Conservation (phyloP, 345 rosid species). For the Bretschneidera sinensis region DNA sequence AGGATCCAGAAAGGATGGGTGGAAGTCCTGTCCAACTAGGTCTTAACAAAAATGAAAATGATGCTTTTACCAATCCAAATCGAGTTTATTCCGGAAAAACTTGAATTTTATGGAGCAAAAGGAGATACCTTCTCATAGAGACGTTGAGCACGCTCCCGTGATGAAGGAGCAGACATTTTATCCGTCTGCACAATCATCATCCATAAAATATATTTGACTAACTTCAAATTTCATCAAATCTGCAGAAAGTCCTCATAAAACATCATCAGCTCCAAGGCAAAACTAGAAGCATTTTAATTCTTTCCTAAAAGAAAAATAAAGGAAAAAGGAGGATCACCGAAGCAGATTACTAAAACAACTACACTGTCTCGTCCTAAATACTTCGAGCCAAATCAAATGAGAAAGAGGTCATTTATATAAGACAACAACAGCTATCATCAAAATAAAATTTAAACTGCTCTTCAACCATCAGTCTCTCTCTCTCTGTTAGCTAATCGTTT, state of each 20-base stretch:
- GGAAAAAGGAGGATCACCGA: neutral
- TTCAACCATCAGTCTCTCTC: too few species aligned
- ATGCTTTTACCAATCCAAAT: neutral
- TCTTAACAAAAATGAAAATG: neutral
- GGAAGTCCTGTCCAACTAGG: neutral
- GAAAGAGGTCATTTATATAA: neutral
- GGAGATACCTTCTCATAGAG: conserved; percentile 68
- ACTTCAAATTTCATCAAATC: conserved; percentile 26
- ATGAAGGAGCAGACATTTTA: conserved; percentile 64
- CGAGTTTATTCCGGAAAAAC: too few species aligned
- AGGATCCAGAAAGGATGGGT: neutral
- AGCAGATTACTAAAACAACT: neutral
- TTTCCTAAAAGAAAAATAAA: too few species aligned
- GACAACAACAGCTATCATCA: neutral
- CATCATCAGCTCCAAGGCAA: too few species aligned
- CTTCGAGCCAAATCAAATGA: neutral
- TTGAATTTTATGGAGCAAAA: neutral
- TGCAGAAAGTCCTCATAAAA: conserved; percentile 16
- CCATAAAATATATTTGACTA: conserved; percentile 39
- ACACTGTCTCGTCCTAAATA: too few species aligned
- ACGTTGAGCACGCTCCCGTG: conserved; percentile 71
- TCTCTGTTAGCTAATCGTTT: too few species aligned
- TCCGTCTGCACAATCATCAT: conserved; percentile 78
- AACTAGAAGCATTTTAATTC: too few species aligned
- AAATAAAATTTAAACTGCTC: too few species aligned